These are phyloP conservation scores for Mallotus nudiflorus DNA, from an alignment of 345 rosid species.

Conservation along the genomic window DNA sequence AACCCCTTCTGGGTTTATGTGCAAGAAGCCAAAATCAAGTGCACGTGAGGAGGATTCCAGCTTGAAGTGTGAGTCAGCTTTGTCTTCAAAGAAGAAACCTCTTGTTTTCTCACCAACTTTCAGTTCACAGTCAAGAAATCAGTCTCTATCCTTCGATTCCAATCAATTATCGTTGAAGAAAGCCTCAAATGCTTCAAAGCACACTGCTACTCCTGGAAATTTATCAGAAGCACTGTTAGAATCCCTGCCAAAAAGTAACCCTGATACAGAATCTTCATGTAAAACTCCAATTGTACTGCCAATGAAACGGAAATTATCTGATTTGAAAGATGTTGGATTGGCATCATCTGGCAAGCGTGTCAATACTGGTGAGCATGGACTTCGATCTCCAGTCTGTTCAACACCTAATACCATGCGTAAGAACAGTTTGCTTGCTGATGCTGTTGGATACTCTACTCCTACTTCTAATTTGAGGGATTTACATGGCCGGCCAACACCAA, in stretches of 20 bases:
- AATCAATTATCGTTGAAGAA: conserved; percentile 45
- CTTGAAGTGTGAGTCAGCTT: conserved; percentile 43
- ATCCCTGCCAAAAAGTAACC: conserved; percentile 33
- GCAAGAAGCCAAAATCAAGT: conserved; percentile 47
- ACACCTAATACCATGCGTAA: conserved; percentile 57
- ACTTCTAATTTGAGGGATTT: conserved; percentile 43
- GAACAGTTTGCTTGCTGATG: conserved; percentile 41
- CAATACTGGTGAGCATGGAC: conserved; percentile 64
- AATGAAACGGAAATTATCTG: conserved; percentile 72
- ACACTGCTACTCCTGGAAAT: conserved; percentile 33
- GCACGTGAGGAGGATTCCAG: conserved; percentile 45
- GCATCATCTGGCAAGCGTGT: conserved; percentile 66
- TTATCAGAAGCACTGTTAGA: conserved; percentile 47
- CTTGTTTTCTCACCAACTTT: conserved; percentile 73
- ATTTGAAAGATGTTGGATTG: conserved; percentile 59
- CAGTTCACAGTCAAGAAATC: conserved; percentile 54
- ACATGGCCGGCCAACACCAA: conserved; percentile 41
- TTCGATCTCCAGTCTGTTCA: conserved; percentile 55
- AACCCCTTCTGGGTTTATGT: conserved; percentile 59
- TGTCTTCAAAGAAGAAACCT: conserved; percentile 73
- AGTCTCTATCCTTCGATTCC: conserved; percentile 44
- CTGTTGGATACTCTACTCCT: conserved; percentile 60
- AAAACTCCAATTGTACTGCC: conserved; percentile 72
- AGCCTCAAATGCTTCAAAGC: conserved; percentile 35
- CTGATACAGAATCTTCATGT: conserved; percentile 54